Conservation (phyloP, 305 asterid species). For the Solanum hybrid region DNA sequence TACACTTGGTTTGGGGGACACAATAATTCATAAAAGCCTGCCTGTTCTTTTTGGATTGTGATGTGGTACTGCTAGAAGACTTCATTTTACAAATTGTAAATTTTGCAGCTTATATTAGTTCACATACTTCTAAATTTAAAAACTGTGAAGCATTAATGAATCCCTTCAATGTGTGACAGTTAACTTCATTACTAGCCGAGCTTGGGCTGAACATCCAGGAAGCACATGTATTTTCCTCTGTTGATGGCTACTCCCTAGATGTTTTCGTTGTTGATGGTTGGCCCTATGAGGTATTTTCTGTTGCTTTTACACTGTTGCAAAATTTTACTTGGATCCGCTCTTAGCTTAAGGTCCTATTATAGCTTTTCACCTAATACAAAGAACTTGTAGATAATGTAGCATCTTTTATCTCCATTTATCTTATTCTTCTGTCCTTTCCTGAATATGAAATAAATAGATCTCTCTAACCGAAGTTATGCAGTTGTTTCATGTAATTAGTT, state of each 20-base stretch:
- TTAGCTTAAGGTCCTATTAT: neutral
- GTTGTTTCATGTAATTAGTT: neutral
- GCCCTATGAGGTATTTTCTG: slow-evolving; percentile 62
- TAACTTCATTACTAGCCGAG: slow-evolving; percentile 81
- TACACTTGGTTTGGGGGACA: neutral
- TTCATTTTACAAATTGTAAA: neutral
- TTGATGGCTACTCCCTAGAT: slow-evolving; percentile 88
- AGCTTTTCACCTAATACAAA: neutral
- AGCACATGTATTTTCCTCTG: slow-evolving; percentile 94
- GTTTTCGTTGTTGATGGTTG: slow-evolving; percentile 98
- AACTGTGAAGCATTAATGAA: neutral
- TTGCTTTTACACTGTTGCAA: neutral
- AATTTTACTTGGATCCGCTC: neutral
- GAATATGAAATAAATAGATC: neutral
- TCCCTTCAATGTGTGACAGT: slow-evolving; percentile 37
- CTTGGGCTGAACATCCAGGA: slow-evolving; percentile 93
- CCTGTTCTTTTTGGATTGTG: neutral
- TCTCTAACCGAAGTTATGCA: neutral
- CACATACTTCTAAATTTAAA: neutral
- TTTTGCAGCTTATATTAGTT: neutral
- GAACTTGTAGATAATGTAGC: neutral
- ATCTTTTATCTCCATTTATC: neutral
- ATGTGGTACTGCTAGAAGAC: neutral
- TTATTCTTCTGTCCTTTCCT: neutral
- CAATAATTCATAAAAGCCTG: neutral